Conservation (phyloP, 1,284 basidiomycete species). For the Cutaneotrichosporon dermatis region DNA sequence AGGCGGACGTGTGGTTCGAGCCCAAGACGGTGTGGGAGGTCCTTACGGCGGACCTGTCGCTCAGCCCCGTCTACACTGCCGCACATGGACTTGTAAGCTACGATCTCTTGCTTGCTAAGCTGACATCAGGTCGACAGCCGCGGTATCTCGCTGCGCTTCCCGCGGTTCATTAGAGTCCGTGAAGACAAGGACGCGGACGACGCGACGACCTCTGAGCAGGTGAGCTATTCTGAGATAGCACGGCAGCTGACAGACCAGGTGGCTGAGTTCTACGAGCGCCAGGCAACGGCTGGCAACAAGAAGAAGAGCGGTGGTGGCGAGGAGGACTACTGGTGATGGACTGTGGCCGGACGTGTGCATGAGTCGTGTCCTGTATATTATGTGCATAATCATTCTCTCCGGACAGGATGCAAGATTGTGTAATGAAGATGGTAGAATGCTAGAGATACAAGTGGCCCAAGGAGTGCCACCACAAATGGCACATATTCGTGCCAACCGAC, state of each 20-base stretch:
- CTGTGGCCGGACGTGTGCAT: neutral
- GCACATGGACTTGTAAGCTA: slow-evolving; percentile 82
- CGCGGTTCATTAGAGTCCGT: slow-evolving; percentile 83
- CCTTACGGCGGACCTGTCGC: slow-evolving; percentile 88
- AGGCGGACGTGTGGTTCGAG: slow-evolving; percentile 93
- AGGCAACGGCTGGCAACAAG: slow-evolving; percentile 69
- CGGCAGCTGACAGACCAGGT: slow-evolving; percentile 55
- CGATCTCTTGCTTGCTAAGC: neutral
- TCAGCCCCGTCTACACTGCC: slow-evolving; percentile 95
- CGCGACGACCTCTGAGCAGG: slow-evolving; percentile 84
- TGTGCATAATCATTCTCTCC: too few species aligned
- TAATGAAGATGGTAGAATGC: too few species aligned
- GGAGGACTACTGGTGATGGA: slow-evolving; percentile 69
- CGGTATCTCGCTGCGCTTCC: slow-evolving; percentile 92
- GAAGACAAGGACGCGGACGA: slow-evolving; percentile 92
- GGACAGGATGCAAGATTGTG: neutral
- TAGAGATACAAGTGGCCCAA: too few species aligned
- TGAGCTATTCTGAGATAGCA: neutral
- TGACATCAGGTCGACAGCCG: slow-evolving; percentile 66
- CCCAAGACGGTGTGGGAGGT: slow-evolving; percentile 97
- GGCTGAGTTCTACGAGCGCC: slow-evolving; percentile 89
- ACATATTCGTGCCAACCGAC: too few species aligned
- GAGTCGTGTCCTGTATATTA: too few species aligned
- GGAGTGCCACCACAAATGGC: too few species aligned
- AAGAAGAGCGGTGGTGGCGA: slow-evolving; percentile 58